phyloP scores from a whole-genome alignment of 1,284 basidiomycete genomes.

The Ceratobasidium sp. region DNA sequence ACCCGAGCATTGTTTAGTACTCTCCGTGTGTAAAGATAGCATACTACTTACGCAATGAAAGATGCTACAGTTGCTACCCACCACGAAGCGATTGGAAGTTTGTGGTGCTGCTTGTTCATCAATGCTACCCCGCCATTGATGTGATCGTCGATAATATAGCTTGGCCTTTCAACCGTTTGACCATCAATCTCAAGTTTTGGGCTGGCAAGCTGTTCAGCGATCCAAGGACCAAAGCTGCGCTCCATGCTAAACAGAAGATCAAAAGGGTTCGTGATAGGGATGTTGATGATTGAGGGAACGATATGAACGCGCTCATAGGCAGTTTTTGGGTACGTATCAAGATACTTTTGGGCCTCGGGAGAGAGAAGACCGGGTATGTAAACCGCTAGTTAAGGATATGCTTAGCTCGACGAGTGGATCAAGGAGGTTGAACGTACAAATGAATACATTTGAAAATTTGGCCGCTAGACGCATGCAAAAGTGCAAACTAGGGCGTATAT shows the following conservation, averaged over 20 bases:
- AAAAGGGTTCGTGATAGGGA: not conserved
- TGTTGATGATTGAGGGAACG: not conserved
- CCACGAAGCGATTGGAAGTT: conserved; percentile 21
- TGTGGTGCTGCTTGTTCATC: not conserved
- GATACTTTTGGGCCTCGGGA: not conserved
- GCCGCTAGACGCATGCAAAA: not conserved
- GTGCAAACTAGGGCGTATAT: conserved; percentile 1
- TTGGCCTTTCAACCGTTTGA: not conserved
- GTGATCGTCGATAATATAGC: conserved; percentile 37
- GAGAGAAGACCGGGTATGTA: not conserved
- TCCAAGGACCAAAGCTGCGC: conserved; percentile 11
- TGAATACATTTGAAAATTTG: not conserved
- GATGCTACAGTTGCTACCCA: conserved; percentile 15
- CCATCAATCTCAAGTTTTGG: conserved; percentile 4
- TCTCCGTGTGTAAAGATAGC: not conserved
- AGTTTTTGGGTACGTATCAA: not conserved
- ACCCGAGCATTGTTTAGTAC: not conserved
- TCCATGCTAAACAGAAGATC: not conserved
- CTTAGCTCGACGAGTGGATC: not conserved
- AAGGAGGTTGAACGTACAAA: not conserved
- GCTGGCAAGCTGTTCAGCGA: conserved; percentile 6
- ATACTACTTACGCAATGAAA: conserved; percentile 14
- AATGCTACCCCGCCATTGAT: conserved; percentile 17
- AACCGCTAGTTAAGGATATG: not conserved
- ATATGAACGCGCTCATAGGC: not conserved